These are phyloP conservation scores for Trichoderma hamatum DNA, from an alignment of 2,329 filamentous ascomycete species.

Conservation along the genomic window DNA sequence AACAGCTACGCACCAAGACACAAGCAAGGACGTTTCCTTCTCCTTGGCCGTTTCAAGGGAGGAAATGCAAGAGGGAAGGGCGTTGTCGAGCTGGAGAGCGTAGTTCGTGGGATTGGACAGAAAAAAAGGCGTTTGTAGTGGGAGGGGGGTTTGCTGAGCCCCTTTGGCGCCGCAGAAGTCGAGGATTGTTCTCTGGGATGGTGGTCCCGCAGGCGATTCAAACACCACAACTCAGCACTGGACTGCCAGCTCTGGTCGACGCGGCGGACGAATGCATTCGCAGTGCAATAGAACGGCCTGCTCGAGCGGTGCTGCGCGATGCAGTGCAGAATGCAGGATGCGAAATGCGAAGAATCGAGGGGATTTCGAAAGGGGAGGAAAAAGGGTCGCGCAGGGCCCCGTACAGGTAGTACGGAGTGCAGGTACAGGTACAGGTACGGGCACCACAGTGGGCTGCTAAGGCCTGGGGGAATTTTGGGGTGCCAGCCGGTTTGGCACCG, in stretches of 20 bases:
- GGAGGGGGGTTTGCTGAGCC: conserved; percentile 20
- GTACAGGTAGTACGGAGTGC: conserved; percentile 1
- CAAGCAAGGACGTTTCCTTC: not conserved
- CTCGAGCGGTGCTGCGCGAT: conserved; percentile 1
- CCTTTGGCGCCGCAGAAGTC: conserved; percentile 18
- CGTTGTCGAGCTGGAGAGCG: not conserved
- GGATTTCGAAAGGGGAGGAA: conserved; percentile 25
- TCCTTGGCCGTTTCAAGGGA: conserved; percentile 2
- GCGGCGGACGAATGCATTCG: conserved; percentile 18
- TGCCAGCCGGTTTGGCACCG: conserved; percentile 24
- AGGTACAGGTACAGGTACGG: not conserved
- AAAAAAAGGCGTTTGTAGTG: conserved; percentile 10
- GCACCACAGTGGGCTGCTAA: conserved; percentile 1
- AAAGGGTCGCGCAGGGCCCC: conserved; percentile 22
- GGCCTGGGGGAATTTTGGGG: conserved; percentile 16
- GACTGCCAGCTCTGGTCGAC: conserved; percentile 23
- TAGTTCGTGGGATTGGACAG: conserved; percentile 12
- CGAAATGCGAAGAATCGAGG: conserved; percentile 22
- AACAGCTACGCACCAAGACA: conserved; percentile 25
- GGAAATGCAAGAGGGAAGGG: not conserved
- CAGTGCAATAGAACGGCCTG: conserved; percentile 15
- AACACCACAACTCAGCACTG: conserved; percentile 22
- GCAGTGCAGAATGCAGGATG: conserved; percentile 11
- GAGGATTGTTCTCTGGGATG: conserved; percentile 17
- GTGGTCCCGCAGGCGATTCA: conserved; percentile 17